A percentile compares a stretch with the other conserved stretches of the same genome.
Conservation (phyloP, 352 stramenopile species). For the Pythium aphanidermatum region DNA sequence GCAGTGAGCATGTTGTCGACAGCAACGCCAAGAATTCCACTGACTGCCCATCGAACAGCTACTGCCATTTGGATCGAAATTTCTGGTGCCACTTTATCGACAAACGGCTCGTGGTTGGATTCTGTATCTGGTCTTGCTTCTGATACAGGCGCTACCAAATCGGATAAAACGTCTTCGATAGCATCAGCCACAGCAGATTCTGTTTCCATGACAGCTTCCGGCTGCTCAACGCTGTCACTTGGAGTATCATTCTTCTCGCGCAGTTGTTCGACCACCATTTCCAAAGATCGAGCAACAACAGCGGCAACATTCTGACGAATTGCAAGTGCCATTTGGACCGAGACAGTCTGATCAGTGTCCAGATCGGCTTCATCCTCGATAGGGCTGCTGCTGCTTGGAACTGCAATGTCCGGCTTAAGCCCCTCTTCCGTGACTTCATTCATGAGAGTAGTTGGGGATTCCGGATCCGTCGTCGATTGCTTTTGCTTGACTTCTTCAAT, state of each 20-base stretch:
- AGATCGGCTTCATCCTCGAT: background rate
- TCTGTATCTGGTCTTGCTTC: too few species aligned
- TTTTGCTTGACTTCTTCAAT: too few species aligned
- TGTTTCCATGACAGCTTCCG: background rate
- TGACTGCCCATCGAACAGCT: conserved; percentile 30
- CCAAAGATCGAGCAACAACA: conserved; percentile 30
- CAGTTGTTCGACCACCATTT: conserved; percentile 4
- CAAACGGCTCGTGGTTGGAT: too few species aligned
- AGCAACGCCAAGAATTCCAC: conserved; percentile 33
- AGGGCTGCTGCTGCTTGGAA: too few species aligned
- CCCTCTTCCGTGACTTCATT: too few species aligned
- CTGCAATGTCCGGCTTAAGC: too few species aligned
- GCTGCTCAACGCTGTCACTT: background rate
- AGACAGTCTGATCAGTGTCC: conserved; percentile 7
- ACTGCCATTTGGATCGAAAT: conserved; percentile 28
- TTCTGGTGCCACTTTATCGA: conserved; percentile 7
- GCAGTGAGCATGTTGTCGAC: conserved; percentile 20
- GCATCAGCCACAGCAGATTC: background rate
- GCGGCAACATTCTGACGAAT: conserved; percentile 30
- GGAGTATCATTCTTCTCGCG: background rate
- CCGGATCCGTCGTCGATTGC: too few species aligned
- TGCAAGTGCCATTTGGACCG: conserved; percentile 31
- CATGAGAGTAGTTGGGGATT: too few species aligned
- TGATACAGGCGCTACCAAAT: too few species aligned
- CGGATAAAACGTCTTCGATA: background rate